Conservation (phyloP, 75 land plant genomes). For the Ceratopteris richardii region DNA sequence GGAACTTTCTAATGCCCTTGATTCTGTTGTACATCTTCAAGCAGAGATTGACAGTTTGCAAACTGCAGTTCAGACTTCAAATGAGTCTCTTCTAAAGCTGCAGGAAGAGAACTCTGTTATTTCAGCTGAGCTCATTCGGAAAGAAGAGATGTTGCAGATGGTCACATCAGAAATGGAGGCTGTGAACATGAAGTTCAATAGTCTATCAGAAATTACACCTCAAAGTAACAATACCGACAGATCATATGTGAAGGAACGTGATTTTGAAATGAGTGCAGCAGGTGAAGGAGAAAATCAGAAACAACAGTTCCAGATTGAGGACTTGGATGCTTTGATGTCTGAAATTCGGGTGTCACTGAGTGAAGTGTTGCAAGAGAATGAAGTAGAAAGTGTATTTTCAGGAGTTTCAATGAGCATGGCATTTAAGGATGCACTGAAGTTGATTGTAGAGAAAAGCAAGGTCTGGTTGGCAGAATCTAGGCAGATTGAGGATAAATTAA, state of each 20-base stretch:
- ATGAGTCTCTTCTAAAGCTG: constrained; percentile 18
- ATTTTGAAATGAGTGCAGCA: no score
- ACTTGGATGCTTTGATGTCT: no score
- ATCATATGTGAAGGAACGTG: no score
- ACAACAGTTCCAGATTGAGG: no score
- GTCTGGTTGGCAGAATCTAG: constrained; percentile 4
- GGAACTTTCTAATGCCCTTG: constrained; percentile 39
- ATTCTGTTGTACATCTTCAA: constrained; percentile 26
- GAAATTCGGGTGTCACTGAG: not conserved
- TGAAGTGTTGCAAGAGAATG: constrained; percentile 1
- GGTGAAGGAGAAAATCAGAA: no score
- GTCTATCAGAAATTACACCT: no score
- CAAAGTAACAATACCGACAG: no score
- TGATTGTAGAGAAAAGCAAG: constrained; percentile 29
- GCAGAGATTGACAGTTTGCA: constrained; percentile 40
- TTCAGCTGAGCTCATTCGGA: not conserved
- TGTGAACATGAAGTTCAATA: no score
- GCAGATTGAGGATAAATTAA: not conserved
- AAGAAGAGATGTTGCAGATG: not conserved
- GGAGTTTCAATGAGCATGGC: not conserved
- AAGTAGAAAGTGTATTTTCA: not conserved
- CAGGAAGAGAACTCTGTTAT: not conserved
- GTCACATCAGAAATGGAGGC: not conserved
- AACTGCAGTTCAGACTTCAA: constrained; percentile 25
- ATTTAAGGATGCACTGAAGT: constrained; percentile 25